Conservation (phyloP, 2,329 filamentous ascomycete species). For the Arachnopeziza araneosa region DNA sequence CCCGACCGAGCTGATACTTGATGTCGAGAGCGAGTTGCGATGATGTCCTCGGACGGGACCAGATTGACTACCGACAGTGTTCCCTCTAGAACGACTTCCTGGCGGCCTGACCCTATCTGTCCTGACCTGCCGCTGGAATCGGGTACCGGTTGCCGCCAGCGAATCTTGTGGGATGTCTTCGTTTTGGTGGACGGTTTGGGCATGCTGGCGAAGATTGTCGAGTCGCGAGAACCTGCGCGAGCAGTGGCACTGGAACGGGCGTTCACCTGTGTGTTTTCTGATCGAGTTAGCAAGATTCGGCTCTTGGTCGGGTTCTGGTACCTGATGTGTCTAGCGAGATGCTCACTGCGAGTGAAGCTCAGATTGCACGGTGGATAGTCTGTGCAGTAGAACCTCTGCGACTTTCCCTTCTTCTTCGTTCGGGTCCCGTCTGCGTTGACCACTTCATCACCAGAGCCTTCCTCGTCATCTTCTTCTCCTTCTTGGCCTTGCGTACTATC, state of each 20-base stretch:
- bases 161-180: conserved; percentile 95
- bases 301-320: conserved; percentile 37
- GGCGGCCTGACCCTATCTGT: conserved; percentile 77
- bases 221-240: conserved; percentile 86
- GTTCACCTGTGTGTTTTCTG: conserved; percentile 95
- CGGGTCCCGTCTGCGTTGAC: conserved; percentile 53
- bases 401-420: conserved; percentile 84
- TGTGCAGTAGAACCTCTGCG: conserved; percentile 92
- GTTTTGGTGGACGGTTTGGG: conserved; percentile 95
- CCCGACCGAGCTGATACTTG: conserved; percentile 73
- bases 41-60: conserved; percentile 73
- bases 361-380: conserved; percentile 91
- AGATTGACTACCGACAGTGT: conserved; percentile 68
- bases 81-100: conserved; percentile 66
- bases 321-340: conserved; percentile 90
- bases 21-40: conserved; percentile 75
- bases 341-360: conserved; percentile 94
- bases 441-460: conserved; percentile 61
- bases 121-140: conserved; percentile 87
- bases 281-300: conserved; percentile 21
- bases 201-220: conserved; percentile 93
- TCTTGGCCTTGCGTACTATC: conserved; percentile 40
- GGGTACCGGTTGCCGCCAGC: conserved; percentile 82
- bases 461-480: conserved; percentile 42
- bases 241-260: conserved; percentile 95